Percentiles rank a stretch among this genome's conserved stretches.
phyloP scores from a whole-genome alignment of 805 yeast species.

The Monosporozyma aquatica region DNA sequence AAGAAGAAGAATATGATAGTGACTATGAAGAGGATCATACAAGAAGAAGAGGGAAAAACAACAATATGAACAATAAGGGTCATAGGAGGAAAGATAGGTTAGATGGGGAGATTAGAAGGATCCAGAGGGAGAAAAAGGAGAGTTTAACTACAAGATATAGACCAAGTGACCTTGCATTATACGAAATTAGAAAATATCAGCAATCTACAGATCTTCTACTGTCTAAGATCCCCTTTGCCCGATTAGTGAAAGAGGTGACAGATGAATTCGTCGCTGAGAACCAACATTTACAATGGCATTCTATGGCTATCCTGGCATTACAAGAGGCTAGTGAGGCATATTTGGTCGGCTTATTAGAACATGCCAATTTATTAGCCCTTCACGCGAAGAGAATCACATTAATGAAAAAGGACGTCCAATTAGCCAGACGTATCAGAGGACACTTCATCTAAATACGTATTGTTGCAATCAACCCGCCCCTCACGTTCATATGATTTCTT shows the following conservation, averaged over 20 bases:
- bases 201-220: constrained; percentile 57
- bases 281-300: constrained; percentile 65
- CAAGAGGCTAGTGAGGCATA: constrained; percentile 81
- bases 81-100: neutral
- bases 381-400: constrained; percentile 80
- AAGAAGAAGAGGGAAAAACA: neutral
- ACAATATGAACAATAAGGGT: neutral
- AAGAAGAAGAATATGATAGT: neutral
- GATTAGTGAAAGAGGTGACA: constrained; percentile 67
- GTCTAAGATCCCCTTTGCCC: constrained; percentile 67
- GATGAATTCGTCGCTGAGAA: constrained; percentile 39
- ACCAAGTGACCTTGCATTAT: constrained; percentile 58
- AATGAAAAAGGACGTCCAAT: constrained; percentile 73
- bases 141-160: constrained; percentile 35
- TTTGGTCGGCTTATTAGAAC: constrained; percentile 62
- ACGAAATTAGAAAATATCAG: constrained; percentile 62
- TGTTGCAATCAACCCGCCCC: too few relatives aligned
- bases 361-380: constrained; percentile 66
- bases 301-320: constrained; percentile 64
- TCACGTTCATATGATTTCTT: too few relatives aligned
- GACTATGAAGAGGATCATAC: neutral
- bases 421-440: constrained; percentile 72
- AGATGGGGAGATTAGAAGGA: constrained; percentile 2
- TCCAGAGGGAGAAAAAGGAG: constrained; percentile 1
- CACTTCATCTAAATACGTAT: constrained; percentile 28